Evolutionary conservation across 192 early-diverging fungal species (phyloP), one percentile per base, ranked within the genome.

Genomic region (Rhizophagus clarus): DNA sequence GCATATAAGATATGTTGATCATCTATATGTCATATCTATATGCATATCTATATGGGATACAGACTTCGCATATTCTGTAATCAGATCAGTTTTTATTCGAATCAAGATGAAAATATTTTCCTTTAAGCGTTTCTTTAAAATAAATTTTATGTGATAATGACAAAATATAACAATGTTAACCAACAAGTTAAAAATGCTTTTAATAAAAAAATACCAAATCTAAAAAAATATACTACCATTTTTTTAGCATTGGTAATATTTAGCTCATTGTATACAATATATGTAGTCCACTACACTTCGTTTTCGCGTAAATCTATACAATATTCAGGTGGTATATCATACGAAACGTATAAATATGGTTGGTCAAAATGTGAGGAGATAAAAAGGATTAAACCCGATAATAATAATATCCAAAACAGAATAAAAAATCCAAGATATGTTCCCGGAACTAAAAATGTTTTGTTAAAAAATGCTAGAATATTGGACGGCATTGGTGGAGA

Each of bases 401-500:
- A 51, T 22, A 51, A 15, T 22, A 6, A 47, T 26, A 61, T 42
- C 1, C 37, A n/a, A 22, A 15, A 17, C 42, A 74, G 87, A n/a
- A 74, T 42, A 6, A 29, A 68, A n/a, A 91, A 91, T 67, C 87
- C 85, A 2, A 83, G 90, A 42, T 82, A 78, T 34, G 86, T 83
- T 14, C 81, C 79, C 0, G 83, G 80, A 4, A 84, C 83, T 1
- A 72, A 75, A 3, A 84, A 84, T 3, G 49, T 89, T 3, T 66
- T 94, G 45, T 86, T 94, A 70, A 85, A 87, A 72, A 88, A 92
- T 81, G 92, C 88, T 10, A 85, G 79, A 42, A 79, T 94, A 51
- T 83, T 88, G 68, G 86, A 93, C 51, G 91, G 91, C 4, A 85
- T 87, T 47, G 87, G 87, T 49, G 81, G 80, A 17, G 14, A 82